phyloP scores from a whole-genome alignment of 768 basidiomycete genomes.

The Lenzites betulinus region DNA sequence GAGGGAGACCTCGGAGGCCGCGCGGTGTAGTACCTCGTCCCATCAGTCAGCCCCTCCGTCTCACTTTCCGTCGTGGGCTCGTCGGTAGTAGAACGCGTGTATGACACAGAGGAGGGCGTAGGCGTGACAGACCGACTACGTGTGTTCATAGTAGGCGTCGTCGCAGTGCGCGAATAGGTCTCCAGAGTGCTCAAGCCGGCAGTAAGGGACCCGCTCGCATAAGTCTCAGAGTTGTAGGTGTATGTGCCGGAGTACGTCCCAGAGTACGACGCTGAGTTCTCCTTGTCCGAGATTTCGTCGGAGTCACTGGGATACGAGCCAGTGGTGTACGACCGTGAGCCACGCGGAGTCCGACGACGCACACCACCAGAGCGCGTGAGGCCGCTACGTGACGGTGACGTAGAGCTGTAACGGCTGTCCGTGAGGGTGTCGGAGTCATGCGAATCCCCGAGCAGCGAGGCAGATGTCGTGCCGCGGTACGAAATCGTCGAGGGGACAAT shows the following conservation, averaged over 20 bases:
- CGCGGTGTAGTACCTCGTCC: conserved; percentile 15
- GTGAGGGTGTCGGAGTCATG: conserved; percentile 50
- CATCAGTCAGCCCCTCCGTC: conserved; percentile 11
- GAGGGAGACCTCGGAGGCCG: conserved; percentile 20
- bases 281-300: conserved; percentile 60
- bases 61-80: conserved; percentile 9
- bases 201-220: conserved; percentile 7
- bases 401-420: conserved; percentile 37
- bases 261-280: conserved; percentile 41
- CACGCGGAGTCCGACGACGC: conserved; percentile 50
- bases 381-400: conserved; percentile 50
- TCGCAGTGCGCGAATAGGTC: conserved; percentile 26
- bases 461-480: conserved; percentile 52
- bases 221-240: conserved; percentile 13
- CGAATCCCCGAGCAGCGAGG: conserved; percentile 59
- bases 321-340: conserved; percentile 48
- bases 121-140: conserved; percentile 23
- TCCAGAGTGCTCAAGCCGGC: conserved; percentile 32
- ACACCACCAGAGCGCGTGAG: conserved; percentile 62
- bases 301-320: conserved; percentile 38
- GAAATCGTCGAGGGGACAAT: conserved; percentile 53
- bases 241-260: conserved; percentile 30
- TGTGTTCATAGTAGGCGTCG: conserved; percentile 10
- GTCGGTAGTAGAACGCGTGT: conserved; percentile 16
- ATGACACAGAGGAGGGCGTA: conserved; percentile 22